Evolutionary conservation across 2,329 filamentous ascomycete genomes (phyloP).

Genomic region (Ascochyta pisi): DNA sequence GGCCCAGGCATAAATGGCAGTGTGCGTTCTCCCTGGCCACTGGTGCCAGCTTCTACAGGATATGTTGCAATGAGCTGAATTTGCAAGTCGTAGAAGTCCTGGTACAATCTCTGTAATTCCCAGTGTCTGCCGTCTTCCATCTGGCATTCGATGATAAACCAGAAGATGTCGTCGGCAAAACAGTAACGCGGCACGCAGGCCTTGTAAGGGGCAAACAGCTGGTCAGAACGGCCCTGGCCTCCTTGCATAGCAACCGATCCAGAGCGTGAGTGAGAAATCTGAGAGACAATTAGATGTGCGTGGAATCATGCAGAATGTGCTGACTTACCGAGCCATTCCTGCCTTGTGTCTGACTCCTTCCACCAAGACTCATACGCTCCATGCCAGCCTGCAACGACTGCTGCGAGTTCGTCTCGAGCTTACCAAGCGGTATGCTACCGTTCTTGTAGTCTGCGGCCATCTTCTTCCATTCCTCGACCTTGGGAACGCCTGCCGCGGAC

Average conservation of each 20-base stretch:
- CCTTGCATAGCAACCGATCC: slow-evolving; percentile 45
- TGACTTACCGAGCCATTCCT: slow-evolving; percentile 43
- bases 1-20: slow-evolving; percentile 98
- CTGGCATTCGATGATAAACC: slow-evolving; percentile 93
- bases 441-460: slow-evolving; percentile 99
- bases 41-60: slow-evolving; percentile 90
- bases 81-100: slow-evolving; percentile 99
- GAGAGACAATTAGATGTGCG: slow-evolving; percentile 16
- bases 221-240: slow-evolving; percentile 50
- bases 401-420: slow-evolving; percentile 69
- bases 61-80: slow-evolving; percentile 92
- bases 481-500: slow-evolving; percentile 84
- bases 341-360: slow-evolving; percentile 34
- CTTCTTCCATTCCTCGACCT: slow-evolving; percentile 99
- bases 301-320: not conserved
- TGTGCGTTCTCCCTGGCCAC: slow-evolving; percentile 73
- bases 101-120: slow-evolving; percentile 94
- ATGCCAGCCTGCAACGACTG: slow-evolving; percentile 64
- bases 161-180: slow-evolving; percentile 97
- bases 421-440: slow-evolving; percentile 94
- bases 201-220: slow-evolving; percentile 75
- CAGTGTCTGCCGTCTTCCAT: slow-evolving; percentile 90
- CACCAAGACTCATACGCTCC: slow-evolving; percentile 78
- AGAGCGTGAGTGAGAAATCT: slow-evolving; percentile 45
- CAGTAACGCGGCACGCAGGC: slow-evolving; percentile 92